Evolutionary conservation across 2,329 filamentous ascomycete species (phyloP).

Genomic region (Tolypocladium inflatum): DNA sequence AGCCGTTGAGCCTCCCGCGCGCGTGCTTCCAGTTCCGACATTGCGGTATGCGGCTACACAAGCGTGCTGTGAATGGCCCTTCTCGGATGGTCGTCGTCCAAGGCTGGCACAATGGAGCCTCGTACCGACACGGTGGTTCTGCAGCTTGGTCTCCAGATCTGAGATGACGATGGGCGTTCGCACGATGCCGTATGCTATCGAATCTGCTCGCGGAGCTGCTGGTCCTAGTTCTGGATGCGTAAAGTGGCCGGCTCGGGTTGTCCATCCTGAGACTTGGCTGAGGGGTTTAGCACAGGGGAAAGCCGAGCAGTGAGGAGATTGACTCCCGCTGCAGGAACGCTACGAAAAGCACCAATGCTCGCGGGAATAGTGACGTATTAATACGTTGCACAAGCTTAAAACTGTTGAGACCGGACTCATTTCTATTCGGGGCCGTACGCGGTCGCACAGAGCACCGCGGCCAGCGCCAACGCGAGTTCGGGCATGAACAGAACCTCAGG

Average conservation of each 20-base stretch:
- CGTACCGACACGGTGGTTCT: not conserved
- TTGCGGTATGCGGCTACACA: not conserved
- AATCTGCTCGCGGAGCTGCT: not conserved
- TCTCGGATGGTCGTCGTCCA: not conserved
- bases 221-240: too few relatives aligned
- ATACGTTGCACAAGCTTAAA: not conserved
- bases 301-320: not conserved
- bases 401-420: not conserved
- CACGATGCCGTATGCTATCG: not conserved
- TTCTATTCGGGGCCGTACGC: not conserved
- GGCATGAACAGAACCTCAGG: not conserved
- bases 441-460: not conserved
- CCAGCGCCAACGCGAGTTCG: not conserved
- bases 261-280: not conserved
- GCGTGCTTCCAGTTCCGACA: not conserved
- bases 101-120: not conserved
- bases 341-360: not conserved
- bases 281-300: not conserved
- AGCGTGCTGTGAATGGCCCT: not conserved
- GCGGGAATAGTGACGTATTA: not conserved
- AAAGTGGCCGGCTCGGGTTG: too few relatives aligned
- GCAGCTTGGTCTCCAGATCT: too few relatives aligned
- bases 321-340: not conserved
- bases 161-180: not conserved
- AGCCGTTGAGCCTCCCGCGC: not conserved